These are phyloP conservation scores for Akanthomyces muscarius DNA, from an alignment of 2,329 filamentous ascomycete species.

Conservation along the genomic window DNA sequence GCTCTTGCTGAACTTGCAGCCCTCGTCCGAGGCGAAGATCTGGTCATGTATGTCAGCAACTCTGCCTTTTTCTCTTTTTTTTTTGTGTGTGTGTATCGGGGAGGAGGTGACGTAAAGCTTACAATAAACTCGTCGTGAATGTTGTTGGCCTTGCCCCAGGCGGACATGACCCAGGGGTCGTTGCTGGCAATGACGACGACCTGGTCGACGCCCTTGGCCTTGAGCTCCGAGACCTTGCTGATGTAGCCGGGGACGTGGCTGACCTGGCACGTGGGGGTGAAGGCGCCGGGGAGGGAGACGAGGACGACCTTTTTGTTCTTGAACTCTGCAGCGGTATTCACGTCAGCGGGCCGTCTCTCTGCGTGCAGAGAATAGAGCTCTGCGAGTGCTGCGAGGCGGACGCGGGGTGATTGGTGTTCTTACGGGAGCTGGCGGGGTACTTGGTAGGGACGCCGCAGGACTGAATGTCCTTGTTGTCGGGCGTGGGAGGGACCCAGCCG, in stretches of 20 bases:
- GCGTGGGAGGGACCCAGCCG: constrained; percentile 74
- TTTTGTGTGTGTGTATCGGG: constrained; percentile 1
- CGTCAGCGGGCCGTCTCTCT: not conserved
- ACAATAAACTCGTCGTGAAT: constrained; percentile 65
- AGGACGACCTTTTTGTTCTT: constrained; percentile 54
- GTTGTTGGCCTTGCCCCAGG: constrained; percentile 84
- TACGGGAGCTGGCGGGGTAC: constrained; percentile 75
- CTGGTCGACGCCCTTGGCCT: constrained; percentile 76
- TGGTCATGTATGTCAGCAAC: constrained; percentile 24
- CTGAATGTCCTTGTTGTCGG: constrained; percentile 64
- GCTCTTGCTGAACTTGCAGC: constrained; percentile 68
- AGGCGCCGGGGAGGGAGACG: constrained; percentile 63
- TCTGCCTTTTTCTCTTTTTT: not conserved
- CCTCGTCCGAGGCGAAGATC: constrained; percentile 72
- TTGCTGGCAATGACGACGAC: constrained; percentile 81
- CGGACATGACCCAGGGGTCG: constrained; percentile 82
- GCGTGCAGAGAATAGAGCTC: too few species aligned
- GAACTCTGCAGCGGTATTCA: constrained; percentile 40
- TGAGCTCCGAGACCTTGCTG: constrained; percentile 64
- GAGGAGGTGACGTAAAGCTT: constrained; percentile 24
- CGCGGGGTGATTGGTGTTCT: constrained; percentile 20
- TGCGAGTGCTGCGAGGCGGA: not conserved
- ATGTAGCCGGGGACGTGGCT: constrained; percentile 80
- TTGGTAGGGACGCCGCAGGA: constrained; percentile 73
- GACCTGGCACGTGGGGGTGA: constrained; percentile 82